Evolutionary conservation across 495 filamentous ascomycete species (phyloP).

Genomic region (Podospora tetraspora): DNA sequence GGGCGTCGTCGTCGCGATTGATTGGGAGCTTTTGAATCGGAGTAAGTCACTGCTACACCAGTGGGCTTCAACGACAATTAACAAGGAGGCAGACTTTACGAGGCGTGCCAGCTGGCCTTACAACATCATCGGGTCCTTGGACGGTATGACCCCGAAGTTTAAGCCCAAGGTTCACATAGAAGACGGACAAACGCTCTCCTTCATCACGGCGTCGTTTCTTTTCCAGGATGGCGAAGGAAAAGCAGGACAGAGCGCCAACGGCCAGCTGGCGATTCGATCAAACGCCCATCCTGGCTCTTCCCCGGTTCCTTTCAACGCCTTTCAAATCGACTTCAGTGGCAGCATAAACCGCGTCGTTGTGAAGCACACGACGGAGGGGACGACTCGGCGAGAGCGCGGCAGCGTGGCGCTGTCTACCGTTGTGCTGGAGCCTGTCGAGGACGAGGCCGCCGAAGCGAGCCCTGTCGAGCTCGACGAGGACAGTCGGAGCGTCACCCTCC

Average conservation of each 20-base stretch:
- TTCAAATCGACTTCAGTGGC: constrained; percentile 66
- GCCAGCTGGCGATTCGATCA: constrained; percentile 71
- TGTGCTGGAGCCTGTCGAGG: constrained; percentile 8
- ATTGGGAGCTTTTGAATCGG: constrained; percentile 74
- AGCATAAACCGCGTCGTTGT: constrained; percentile 55
- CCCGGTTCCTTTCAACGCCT: constrained; percentile 57
- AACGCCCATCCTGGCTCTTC: constrained; percentile 56
- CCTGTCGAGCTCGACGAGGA: constrained; percentile 27
- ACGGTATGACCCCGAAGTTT: constrained; percentile 46
- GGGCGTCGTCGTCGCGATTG: constrained; percentile 65
- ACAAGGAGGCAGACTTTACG: constrained; percentile 48
- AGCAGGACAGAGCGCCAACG: constrained; percentile 68
- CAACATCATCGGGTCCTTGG: constrained; percentile 66
- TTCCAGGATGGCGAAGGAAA: constrained; percentile 73
- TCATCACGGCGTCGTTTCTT: constrained; percentile 64
- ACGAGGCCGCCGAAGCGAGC: constrained; percentile 19
- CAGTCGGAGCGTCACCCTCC: constrained; percentile 27
- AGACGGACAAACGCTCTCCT: constrained; percentile 64
- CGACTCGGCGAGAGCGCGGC: constrained; percentile 9
- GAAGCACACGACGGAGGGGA: constrained; percentile 29
- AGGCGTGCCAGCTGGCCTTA: constrained; percentile 60
- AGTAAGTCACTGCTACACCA: constrained; percentile 42
- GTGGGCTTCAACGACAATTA: not conserved
- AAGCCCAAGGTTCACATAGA: constrained; percentile 62
- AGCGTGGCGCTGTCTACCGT: constrained; percentile 15